These are phyloP conservation scores for Fusarium luffae DNA, from an alignment of 2,329 filamentous ascomycete species.

Conservation along the genomic window DNA sequence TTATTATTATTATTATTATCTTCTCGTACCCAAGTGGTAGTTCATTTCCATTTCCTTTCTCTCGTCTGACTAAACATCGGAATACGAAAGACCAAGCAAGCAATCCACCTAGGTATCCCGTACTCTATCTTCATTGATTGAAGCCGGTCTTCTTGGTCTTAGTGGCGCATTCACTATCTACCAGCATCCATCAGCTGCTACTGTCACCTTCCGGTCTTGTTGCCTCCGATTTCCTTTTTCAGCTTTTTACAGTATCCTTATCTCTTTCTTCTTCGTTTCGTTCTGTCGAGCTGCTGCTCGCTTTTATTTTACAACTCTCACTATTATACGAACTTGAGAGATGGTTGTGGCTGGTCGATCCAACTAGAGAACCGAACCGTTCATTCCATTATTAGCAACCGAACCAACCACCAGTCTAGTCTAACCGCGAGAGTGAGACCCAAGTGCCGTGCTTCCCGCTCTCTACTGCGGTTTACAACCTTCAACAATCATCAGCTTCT, in stretches of 20 bases:
- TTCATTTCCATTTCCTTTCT: constrained; percentile 31
- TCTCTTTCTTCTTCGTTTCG: background rate
- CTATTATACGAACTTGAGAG: constrained; percentile 36
- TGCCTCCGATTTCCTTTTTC: constrained; percentile 21
- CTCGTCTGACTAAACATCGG: constrained; percentile 23
- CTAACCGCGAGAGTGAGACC: constrained; percentile 29
- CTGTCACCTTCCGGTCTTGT: constrained; percentile 24
- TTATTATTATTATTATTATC: constrained; percentile 6
- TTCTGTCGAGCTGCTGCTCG: constrained; percentile 30
- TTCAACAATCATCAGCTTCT: constrained; percentile 19
- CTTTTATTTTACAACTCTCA: constrained; percentile 8
- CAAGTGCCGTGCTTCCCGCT: constrained; percentile 25
- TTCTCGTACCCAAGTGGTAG: constrained; percentile 33
- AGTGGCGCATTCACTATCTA: constrained; percentile 34
- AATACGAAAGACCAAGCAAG: constrained; percentile 10
- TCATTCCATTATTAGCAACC: constrained; percentile 35
- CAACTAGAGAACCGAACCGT: constrained; percentile 23
- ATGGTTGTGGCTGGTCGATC: constrained; percentile 39
- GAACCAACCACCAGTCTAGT: constrained; percentile 30
- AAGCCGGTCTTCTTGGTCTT: constrained; percentile 42
- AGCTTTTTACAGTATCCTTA: background rate
- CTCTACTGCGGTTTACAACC: constrained; percentile 3
- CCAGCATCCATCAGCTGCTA: constrained; percentile 32
- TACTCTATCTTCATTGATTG: constrained; percentile 15
- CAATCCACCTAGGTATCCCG: background rate